Percentiles rank a stretch among this genome's conserved stretches.
Conservation (phyloP, 768 basidiomycete species). For the Phlebiopsis flavidoalba region DNA sequence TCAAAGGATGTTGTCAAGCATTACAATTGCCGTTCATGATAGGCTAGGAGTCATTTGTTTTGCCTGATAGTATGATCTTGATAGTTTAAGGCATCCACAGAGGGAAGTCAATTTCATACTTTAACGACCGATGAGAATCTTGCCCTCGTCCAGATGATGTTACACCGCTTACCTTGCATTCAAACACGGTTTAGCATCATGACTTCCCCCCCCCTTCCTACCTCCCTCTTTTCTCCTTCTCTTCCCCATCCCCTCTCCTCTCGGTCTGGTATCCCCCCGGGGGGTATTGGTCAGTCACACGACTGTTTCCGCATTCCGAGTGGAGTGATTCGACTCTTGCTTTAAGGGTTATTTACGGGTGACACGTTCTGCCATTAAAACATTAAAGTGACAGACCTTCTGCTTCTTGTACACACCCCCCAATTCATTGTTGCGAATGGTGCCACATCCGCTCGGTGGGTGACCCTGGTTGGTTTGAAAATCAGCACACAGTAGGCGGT, state of each 20-base stretch:
- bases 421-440: no score
- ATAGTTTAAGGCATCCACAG: constrained; percentile 75
- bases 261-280: no score
- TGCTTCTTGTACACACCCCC: no score
- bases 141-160: not conserved
- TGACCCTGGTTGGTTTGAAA: constrained; percentile 75
- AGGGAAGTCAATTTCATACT: constrained; percentile 82
- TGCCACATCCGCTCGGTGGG: no score
- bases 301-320: no score
- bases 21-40: constrained; percentile 71
- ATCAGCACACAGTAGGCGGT: constrained; percentile 76
- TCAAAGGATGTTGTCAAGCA: constrained; percentile 14
- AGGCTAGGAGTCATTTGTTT: constrained; percentile 65
- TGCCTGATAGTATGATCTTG: constrained; percentile 64
- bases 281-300: no score
- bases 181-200: constrained; percentile 67
- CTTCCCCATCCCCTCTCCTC: no score
- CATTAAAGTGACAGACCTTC: no score
- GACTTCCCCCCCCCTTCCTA: no score
- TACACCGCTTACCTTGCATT: constrained; percentile 62
- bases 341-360: constrained; percentile 65
- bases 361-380: no score
- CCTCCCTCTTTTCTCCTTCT: no score
- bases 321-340: no score
- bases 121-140: not conserved